Conservation (phyloP, 73 alveolate species). For the Stentor roeselii region DNA sequence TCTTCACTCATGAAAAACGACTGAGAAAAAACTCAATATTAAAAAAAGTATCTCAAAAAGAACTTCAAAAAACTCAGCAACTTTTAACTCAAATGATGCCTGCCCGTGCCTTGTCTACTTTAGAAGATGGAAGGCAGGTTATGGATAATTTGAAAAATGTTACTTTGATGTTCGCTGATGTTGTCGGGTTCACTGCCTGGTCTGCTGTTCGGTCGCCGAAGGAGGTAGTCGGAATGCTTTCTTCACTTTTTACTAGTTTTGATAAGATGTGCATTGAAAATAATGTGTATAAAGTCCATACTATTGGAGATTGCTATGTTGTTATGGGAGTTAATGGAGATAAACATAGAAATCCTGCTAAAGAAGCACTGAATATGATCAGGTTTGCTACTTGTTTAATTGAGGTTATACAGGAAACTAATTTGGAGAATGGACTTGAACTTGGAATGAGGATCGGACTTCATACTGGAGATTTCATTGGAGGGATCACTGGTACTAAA, state of each 20-base stretch:
- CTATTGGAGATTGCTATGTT: slow-evolving; percentile 97
- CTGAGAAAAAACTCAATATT: no score
- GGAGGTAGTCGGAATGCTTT: slow-evolving; percentile 85
- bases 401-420: slow-evolving; percentile 79
- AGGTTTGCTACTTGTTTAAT: slow-evolving; percentile 91
- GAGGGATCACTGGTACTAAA: no score
- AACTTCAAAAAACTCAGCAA: no score
- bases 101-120: no score
- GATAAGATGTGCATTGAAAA: slow-evolving; percentile 85
- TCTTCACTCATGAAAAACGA: no score
- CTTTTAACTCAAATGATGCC: no score
- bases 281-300: slow-evolving; percentile 90
- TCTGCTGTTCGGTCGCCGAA: slow-evolving; percentile 79
- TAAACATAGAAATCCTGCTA: slow-evolving; percentile 80
- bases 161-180: slow-evolving; percentile 91
- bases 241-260: slow-evolving; percentile 83
- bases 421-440: slow-evolving; percentile 58
- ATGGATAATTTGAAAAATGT: slow-evolving; percentile 84
- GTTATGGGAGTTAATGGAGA: slow-evolving; percentile 89
- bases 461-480: slow-evolving; percentile 88
- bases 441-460: slow-evolving; percentile 88
- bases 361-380: slow-evolving; percentile 91
- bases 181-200: slow-evolving; percentile 66
- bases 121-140: no score
- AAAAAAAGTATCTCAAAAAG: no score